These are phyloP conservation scores for Aquilaria malaccensis DNA, from an alignment of 345 rosid species.

Conservation along the genomic window DNA sequence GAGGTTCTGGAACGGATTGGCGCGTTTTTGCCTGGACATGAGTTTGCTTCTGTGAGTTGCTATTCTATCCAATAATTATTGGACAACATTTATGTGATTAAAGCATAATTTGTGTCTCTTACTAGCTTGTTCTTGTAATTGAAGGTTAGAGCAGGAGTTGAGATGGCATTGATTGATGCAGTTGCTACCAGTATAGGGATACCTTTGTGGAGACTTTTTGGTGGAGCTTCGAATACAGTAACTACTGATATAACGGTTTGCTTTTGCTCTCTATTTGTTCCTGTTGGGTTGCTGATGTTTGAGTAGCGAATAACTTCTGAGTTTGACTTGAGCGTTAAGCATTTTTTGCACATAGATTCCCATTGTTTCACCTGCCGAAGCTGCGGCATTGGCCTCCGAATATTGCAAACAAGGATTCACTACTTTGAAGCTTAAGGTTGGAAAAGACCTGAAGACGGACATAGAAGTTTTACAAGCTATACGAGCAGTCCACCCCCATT, in stretches of 20 bases:
- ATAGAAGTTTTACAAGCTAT: slow-evolving; percentile 81
- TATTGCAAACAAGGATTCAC: slow-evolving; percentile 66
- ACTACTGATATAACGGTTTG: slow-evolving; percentile 85
- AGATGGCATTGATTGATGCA: slow-evolving; percentile 94
- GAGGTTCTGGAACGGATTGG: slow-evolving; percentile 36
- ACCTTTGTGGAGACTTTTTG: slow-evolving; percentile 83
- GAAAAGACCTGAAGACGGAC: slow-evolving; percentile 71
- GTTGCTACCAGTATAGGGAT: slow-evolving; percentile 58
- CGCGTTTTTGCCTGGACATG: slow-evolving; percentile 55
- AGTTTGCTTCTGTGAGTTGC: slow-evolving; percentile 71
- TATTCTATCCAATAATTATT: neutral
- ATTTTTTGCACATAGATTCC: slow-evolving; percentile 56
- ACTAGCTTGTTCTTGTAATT: slow-evolving; percentile 20
- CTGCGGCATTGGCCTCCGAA: slow-evolving; percentile 64
- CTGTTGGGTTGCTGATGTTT: too few relatives aligned
- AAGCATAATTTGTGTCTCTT: neutral
- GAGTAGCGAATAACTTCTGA: too few relatives aligned
- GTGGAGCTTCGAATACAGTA: slow-evolving; percentile 62
- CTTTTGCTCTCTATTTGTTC: slow-evolving; percentile 16
- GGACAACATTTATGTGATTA: neutral
- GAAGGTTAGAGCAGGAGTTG: slow-evolving; percentile 84
- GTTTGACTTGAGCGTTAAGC: neutral
- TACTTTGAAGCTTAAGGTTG: slow-evolving; percentile 90
- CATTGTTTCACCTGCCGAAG: slow-evolving; percentile 76
- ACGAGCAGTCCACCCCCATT: slow-evolving; percentile 62